phyloP scores from a whole-genome alignment of 169 alveolate genomes.

The Theileria parva region DNA sequence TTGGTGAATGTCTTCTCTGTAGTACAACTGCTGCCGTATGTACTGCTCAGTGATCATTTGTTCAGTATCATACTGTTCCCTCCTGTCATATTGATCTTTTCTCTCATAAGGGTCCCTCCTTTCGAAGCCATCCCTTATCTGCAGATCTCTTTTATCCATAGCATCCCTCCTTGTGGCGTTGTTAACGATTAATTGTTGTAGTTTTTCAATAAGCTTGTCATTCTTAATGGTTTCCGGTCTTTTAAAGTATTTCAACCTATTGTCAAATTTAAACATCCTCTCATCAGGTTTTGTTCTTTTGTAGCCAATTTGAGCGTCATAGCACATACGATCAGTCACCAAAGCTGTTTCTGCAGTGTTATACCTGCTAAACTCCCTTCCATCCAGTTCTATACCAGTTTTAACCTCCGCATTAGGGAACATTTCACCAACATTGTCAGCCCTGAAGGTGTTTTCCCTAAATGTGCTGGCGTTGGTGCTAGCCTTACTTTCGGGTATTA shows the following conservation, averaged over 20 bases:
- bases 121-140: not conserved
- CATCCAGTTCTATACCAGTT: not conserved
- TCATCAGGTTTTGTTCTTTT: not conserved
- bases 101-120: not conserved
- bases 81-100: not conserved
- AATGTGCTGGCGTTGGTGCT: not conserved
- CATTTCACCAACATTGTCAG: not conserved
- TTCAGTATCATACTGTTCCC: not conserved
- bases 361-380: not conserved
- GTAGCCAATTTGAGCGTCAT: not conserved
- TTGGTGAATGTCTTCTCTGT: not conserved
- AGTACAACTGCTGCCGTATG: constrained; percentile 9
- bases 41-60: not conserved
- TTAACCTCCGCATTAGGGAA: not conserved
- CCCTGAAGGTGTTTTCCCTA: not conserved
- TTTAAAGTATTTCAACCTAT: not conserved
- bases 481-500: not conserved
- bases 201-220: not conserved
- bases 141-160: not conserved
- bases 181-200: not conserved
- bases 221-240: not conserved
- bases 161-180: not conserved
- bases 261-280: not conserved
- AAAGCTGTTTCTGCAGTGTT: not conserved
- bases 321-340: not conserved